Evolutionary conservation across 306 rosid genomes (phyloP).

Genomic region (Casuarina cunninghamiana): DNA sequence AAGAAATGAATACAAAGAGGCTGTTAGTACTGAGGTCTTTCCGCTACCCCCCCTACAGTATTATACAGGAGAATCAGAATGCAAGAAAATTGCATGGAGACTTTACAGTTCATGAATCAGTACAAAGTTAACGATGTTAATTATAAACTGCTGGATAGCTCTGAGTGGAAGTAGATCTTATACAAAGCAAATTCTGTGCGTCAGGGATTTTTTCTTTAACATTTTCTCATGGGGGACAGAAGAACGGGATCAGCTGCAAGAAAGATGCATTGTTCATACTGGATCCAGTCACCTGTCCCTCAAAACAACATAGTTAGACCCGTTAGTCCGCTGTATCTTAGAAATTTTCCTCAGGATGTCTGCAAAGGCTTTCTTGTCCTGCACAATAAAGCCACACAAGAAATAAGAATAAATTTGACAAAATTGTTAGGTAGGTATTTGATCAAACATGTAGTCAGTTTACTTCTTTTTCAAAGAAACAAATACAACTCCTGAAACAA

Average conservation of each 20-base stretch:
- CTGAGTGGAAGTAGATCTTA: neutral
- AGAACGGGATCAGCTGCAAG: neutral
- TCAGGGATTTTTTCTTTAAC: neutral
- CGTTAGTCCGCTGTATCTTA: conserved; percentile 78
- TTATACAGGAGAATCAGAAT: neutral
- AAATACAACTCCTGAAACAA: neutral
- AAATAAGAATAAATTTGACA: neutral
- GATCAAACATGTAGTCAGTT: neutral
- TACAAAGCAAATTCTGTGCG: neutral
- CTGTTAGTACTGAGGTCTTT: too few relatives aligned
- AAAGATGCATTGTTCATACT: neutral
- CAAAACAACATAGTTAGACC: conserved; percentile 71
- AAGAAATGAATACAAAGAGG: too few relatives aligned
- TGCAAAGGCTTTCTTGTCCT: conserved; percentile 92
- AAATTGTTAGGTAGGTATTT: too few relatives aligned
- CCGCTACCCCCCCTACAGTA: too few relatives aligned
- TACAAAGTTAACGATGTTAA: neutral
- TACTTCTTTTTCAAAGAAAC: too few relatives aligned
- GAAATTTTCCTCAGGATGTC: conserved; percentile 84
- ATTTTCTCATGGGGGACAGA: neutral
- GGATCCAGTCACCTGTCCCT: conserved; percentile 44
- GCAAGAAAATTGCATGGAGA: neutral
- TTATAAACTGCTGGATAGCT: neutral
- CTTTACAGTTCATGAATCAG: neutral
- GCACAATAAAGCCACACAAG: conserved; percentile 24